These are phyloP conservation scores for Phlyctochytrium planicorne DNA, from an alignment of 192 early-diverging fungal species.

Conservation along the genomic window DNA sequence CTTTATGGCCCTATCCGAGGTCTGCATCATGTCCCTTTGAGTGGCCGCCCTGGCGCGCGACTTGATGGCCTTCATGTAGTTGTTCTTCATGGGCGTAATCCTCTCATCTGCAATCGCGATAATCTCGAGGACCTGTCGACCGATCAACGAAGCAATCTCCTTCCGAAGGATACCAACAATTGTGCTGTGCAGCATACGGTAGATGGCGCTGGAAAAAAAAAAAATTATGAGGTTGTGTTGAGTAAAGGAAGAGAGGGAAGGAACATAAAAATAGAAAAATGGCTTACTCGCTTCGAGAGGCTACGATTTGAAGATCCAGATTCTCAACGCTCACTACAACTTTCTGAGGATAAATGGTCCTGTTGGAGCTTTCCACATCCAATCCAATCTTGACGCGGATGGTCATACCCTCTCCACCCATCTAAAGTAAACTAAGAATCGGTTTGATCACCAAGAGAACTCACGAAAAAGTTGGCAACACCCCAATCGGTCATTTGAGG, in stretches of 20 bases:
- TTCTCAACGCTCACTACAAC: slow-evolving; percentile 45
- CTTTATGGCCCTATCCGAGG: not conserved
- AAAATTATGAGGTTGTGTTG: not conserved
- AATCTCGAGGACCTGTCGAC: not conserved
- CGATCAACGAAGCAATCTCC: not conserved
- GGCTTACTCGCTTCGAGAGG: slow-evolving; percentile 49
- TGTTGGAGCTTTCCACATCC: slow-evolving; percentile 23
- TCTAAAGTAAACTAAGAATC: slow-evolving; percentile 5
- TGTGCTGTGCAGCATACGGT: not conserved
- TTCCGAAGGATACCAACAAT: not conserved
- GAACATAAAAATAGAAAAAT: not conserved
- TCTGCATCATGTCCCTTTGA: not conserved
- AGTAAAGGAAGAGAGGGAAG: not conserved
- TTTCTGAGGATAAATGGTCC: slow-evolving; percentile 34
- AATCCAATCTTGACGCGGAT: slow-evolving; percentile 28
- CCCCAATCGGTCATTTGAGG: slow-evolving; percentile 49
- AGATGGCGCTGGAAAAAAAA: not conserved
- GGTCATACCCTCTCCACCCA: slow-evolving; percentile 24
- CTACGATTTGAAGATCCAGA: slow-evolving; percentile 30
- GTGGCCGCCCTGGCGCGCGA: not conserved
- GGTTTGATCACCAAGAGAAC: slow-evolving; percentile 25
- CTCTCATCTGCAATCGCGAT: not conserved
- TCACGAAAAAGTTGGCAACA: slow-evolving; percentile 46
- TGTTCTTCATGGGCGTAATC: not conserved
- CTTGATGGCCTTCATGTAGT: not conserved